phyloP scores from a whole-genome alignment of 129 eudicot species.

The Silybum marianum region DNA sequence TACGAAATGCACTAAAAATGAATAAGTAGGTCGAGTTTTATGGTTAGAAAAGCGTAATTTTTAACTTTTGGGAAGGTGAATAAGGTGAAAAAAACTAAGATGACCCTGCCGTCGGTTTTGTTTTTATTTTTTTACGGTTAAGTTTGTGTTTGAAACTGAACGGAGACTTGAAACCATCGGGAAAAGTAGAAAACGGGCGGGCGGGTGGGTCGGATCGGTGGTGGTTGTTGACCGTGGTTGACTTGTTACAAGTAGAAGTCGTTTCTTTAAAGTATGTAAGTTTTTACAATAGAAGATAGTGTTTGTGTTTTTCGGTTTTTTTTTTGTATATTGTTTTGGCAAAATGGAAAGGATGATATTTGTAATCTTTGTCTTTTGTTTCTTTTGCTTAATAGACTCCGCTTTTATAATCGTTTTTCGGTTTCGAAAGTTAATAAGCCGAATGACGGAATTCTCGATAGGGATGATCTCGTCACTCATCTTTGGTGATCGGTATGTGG shows the following conservation, averaged over 20 bases:
- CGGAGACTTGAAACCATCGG: not conserved
- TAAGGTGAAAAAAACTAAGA: conserved; percentile 30
- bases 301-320: conserved; percentile 21
- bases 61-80: conserved; percentile 37
- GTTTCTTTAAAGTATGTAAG: conserved; percentile 31
- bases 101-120: conserved; percentile 17
- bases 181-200: not conserved
- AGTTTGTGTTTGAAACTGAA: conserved; percentile 8
- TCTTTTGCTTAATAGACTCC: conserved; percentile 20
- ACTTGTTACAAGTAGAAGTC: conserved; percentile 37
- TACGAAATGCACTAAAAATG: conserved; percentile 17
- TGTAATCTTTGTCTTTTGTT: conserved; percentile 25
- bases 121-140: not conserved
- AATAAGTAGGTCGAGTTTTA: conserved; percentile 26
- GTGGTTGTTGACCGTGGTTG: conserved; percentile 40
- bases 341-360: conserved; percentile 33
- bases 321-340: conserved; percentile 42
- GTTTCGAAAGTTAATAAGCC: not conserved
- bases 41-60: conserved; percentile 22
- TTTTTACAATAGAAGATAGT: conserved; percentile 36
- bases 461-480: too few relatives aligned
- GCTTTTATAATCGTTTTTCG: not conserved
- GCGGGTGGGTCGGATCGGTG: conserved; percentile 5
- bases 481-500: too few relatives aligned
- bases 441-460: not conserved